Base-by-base conservation (phyloP, 768 basidiomycete species). In the Amanita exitialis region DNA sequence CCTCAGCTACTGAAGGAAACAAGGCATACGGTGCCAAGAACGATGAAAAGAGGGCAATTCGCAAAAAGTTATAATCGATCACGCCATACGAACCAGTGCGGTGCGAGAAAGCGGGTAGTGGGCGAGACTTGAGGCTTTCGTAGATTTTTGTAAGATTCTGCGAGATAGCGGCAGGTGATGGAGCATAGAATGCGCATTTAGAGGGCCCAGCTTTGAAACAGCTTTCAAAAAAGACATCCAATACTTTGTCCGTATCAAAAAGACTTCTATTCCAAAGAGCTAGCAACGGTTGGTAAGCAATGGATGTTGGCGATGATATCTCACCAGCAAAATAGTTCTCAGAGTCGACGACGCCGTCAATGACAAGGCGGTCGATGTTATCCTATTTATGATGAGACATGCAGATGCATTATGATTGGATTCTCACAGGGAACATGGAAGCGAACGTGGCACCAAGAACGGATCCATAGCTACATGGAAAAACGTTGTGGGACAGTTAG, bases 121-220 rank as follows among this genome's bases (percentile, higher is more conserved):
- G 73, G 1, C 55, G 59, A 25, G 4, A 1, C 18, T 21, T 21
- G 16, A 37, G 9, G 18, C 10, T 36, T 2, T 62, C 60, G 44
- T 66, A 68, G 2, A 74, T 52, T 1, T 46, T 47, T 1, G 67
- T 69, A 7, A 73, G 56, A 35, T 73, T 74, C 7, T 57, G 57
- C 4, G 58, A 53, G 20, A 74, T 67, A 3, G 62, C 60, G 0
- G 58, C 57, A 0, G 72, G 56, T 1, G 64, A 65, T 0, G 68
- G 61, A 6, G 70, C 66, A 57, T 66, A 70, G 59, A 74, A 72
- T 4, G 67, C 47, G 51, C 73, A 74, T 28, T 38, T 47, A 5
- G 49, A 34, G 0, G 68, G 67, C 0, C 72, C 74, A 2, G 69
- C 72, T 0, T 61, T 58, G 28, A 62, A 62, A 47, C 73, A 74